phyloP scores from a whole-genome alignment of 805 yeast species.

The Torulaspora franciscae region DNA sequence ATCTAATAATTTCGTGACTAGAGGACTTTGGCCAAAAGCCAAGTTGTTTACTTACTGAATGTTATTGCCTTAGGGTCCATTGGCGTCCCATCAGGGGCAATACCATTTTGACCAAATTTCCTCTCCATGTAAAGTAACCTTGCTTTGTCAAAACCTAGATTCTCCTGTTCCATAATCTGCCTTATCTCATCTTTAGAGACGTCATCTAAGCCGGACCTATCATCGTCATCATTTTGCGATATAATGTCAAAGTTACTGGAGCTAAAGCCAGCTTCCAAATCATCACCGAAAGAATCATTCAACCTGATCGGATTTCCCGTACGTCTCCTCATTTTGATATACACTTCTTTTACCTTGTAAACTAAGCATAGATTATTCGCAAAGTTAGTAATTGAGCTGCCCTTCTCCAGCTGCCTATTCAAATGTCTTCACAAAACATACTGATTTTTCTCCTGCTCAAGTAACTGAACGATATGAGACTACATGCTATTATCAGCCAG shows the following conservation, averaged over 20 bases:
- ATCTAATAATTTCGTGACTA: not conserved
- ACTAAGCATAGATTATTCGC: conserved; percentile 6
- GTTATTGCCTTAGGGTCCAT: conserved; percentile 60
- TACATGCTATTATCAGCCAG: conserved; percentile 8
- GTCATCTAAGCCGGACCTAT: conserved; percentile 58
- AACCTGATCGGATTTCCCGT: conserved; percentile 26
- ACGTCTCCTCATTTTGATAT: conserved; percentile 21
- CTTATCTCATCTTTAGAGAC: conserved; percentile 48
- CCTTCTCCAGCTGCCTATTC: not conserved
- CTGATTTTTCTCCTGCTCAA: conserved; percentile 13
- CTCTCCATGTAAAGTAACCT: conserved; percentile 47
- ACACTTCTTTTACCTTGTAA: conserved; percentile 17
- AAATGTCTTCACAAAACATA: conserved; percentile 9
- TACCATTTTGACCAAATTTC: conserved; percentile 46
- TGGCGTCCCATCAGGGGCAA: conserved; percentile 64
- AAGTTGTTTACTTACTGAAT: conserved; percentile 24
- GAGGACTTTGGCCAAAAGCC: not conserved
- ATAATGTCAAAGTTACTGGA: conserved; percentile 55
- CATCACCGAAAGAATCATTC: conserved; percentile 40
- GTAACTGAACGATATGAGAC: conserved; percentile 3
- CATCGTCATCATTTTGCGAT: conserved; percentile 46
- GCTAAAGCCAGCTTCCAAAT: conserved; percentile 52
- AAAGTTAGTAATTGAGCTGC: not conserved
- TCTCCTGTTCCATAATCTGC: conserved; percentile 48
- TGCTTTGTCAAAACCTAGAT: conserved; percentile 64